phyloP scores from a whole-genome alignment of 129 eudicot species.

The Sambucus nigra region DNA sequence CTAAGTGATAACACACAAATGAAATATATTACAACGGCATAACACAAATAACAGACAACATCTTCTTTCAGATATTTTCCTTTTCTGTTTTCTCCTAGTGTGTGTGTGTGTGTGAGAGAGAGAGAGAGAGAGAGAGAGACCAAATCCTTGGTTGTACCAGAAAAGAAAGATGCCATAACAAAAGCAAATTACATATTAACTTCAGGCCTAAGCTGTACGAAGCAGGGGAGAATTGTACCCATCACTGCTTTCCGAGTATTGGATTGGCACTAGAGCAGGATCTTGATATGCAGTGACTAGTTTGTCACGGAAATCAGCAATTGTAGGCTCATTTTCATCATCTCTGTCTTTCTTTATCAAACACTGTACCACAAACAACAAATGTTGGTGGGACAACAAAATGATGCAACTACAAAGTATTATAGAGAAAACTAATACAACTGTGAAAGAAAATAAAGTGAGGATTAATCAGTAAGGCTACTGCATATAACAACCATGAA shows the following conservation, averaged over 20 bases:
- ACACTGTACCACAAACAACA: constrained; percentile 38
- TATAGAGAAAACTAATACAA: too few relatives aligned
- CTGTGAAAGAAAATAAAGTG: background rate
- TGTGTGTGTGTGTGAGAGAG: background rate
- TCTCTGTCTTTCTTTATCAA: constrained; percentile 72
- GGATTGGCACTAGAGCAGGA: constrained; percentile 55
- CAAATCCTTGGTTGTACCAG: too few relatives aligned
- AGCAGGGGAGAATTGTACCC: constrained; percentile 61
- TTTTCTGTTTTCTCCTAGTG: background rate
- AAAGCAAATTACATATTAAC: constrained; percentile 9
- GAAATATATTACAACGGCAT: background rate
- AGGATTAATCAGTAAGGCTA: background rate
- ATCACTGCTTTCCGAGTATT: constrained; percentile 30
- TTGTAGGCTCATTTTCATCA: constrained; percentile 43
- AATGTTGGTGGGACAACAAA: background rate
- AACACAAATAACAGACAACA: background rate
- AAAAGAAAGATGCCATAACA: background rate
- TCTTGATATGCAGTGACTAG: constrained; percentile 74
- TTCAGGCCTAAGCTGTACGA: constrained; percentile 25
- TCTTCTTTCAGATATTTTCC: background rate
- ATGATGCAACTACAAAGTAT: background rate
- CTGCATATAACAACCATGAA: background rate
- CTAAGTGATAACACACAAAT: background rate
- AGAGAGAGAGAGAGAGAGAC: too few relatives aligned
- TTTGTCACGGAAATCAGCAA: constrained; percentile 49